These are phyloP conservation scores for Naganishia albida DNA, from an alignment of 1,284 basidiomycete genomes.

Conservation along the genomic window DNA sequence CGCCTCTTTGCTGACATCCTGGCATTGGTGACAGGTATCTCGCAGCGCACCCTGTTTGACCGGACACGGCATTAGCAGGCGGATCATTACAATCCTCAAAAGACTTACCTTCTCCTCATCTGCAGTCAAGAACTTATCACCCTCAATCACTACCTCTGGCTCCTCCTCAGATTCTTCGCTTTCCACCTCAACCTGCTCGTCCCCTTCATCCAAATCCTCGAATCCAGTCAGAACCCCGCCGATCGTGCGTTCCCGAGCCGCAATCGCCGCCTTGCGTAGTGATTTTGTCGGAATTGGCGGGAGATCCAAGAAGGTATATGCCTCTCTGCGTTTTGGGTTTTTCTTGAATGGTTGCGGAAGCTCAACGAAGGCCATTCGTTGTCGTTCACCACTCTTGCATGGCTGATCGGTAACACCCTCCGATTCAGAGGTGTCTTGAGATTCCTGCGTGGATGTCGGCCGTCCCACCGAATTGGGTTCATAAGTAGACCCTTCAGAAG, in stretches of 20 bases:
- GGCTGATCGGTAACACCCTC: slow-evolving; percentile 26
- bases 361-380: slow-evolving; percentile 45
- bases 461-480: no score
- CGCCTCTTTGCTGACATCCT: slow-evolving; percentile 42
- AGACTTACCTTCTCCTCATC: slow-evolving; percentile 9
- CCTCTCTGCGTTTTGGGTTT: slow-evolving; percentile 1
- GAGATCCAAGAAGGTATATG: slow-evolving; percentile 11
- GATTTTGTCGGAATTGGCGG: slow-evolving; percentile 23
- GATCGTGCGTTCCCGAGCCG: slow-evolving; percentile 2
- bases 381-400: slow-evolving; percentile 36
- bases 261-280: slow-evolving; percentile 4
- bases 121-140: slow-evolving; percentile 19
- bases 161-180: slow-evolving; percentile 6
- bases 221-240: background rate
- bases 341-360: slow-evolving; percentile 34
- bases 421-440: background rate
- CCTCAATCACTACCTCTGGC: slow-evolving; percentile 17
- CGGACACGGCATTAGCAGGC: no score
- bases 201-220: slow-evolving; percentile 1
- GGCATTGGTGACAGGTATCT: slow-evolving; percentile 49
- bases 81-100: background rate
- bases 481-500: background rate
- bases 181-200: slow-evolving; percentile 7
- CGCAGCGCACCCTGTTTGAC: slow-evolving; percentile 30
- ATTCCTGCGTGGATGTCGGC: background rate